Conservation (phyloP, 106 monocot genomes). For the Platanthera zijinensis region DNA sequence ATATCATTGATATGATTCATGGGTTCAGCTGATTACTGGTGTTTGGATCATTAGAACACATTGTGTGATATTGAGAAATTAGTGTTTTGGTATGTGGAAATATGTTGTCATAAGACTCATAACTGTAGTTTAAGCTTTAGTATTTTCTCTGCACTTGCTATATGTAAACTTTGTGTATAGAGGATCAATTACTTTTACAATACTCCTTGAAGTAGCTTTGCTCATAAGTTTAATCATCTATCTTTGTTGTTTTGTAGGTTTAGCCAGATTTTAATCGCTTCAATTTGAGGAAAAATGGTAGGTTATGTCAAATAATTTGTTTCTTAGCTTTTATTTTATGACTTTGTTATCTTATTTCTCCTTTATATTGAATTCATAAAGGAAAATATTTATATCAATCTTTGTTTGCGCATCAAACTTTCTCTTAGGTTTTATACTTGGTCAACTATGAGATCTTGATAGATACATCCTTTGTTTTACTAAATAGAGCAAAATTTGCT, state of each 20-base stretch:
- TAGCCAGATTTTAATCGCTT: background rate
- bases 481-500: background rate
- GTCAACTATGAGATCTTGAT: background rate
- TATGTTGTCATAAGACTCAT: too few relatives aligned
- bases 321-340: background rate
- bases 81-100: too few relatives aligned
- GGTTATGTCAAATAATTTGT: background rate
- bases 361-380: background rate
- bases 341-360: background rate
- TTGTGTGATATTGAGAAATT: too few relatives aligned
- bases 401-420: background rate
- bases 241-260: slow-evolving; percentile 6
- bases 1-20: too few relatives aligned
- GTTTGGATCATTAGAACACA: too few relatives aligned
- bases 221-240: background rate
- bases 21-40: too few relatives aligned
- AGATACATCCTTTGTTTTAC: background rate
- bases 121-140: background rate
- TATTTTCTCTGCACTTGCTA: background rate
- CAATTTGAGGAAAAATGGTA: slow-evolving; percentile 1
- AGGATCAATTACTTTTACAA: background rate
- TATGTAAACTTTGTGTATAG: background rate
- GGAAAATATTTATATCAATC: too few relatives aligned
- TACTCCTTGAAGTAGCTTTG: background rate
- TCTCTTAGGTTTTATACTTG: background rate